phyloP scores from a whole-genome alignment of 2,329 filamentous ascomycete species.

The Trichophyton equinum region DNA sequence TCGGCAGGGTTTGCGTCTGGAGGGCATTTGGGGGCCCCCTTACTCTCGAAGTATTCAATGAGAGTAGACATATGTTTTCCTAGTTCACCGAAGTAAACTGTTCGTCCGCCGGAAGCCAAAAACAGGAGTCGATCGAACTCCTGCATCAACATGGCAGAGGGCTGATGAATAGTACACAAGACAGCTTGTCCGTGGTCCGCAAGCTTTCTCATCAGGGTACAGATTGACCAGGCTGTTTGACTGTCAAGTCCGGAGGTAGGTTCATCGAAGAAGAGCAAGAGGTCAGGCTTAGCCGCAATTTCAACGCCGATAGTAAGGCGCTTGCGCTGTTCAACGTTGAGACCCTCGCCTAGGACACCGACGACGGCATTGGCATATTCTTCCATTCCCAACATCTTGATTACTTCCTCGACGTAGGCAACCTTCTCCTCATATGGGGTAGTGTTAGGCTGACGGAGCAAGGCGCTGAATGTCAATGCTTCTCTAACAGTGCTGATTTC shows the following conservation, averaged over 20 bases:
- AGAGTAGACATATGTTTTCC: slow-evolving; percentile 47
- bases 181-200: slow-evolving; percentile 83
- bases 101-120: slow-evolving; percentile 52
- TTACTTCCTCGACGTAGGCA: slow-evolving; percentile 80
- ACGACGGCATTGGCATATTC: slow-evolving; percentile 83
- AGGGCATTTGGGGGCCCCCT: slow-evolving; percentile 52
- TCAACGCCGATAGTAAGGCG: slow-evolving; percentile 90
- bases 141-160: slow-evolving; percentile 90
- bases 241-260: slow-evolving; percentile 88
- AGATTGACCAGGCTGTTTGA: slow-evolving; percentile 87
- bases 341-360: slow-evolving; percentile 69
- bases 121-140: slow-evolving; percentile 59
- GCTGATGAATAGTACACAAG: slow-evolving; percentile 92
- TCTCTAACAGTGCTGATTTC: slow-evolving; percentile 78
- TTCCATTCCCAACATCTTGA: slow-evolving; percentile 82
- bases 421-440: slow-evolving; percentile 64
- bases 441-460: slow-evolving; percentile 69
- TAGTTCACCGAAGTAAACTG: slow-evolving; percentile 58
- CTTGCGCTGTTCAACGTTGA: slow-evolving; percentile 53
- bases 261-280: slow-evolving; percentile 87
- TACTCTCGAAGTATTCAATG: slow-evolving; percentile 51
- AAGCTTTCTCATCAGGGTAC: slow-evolving; percentile 76
- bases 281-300: slow-evolving; percentile 76
- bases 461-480: slow-evolving; percentile 71
- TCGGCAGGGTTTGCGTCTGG: slow-evolving; percentile 60